Evolutionary conservation across 2,329 filamentous ascomycete genomes (phyloP).

Genomic region (Teratosphaeria destructans): DNA sequence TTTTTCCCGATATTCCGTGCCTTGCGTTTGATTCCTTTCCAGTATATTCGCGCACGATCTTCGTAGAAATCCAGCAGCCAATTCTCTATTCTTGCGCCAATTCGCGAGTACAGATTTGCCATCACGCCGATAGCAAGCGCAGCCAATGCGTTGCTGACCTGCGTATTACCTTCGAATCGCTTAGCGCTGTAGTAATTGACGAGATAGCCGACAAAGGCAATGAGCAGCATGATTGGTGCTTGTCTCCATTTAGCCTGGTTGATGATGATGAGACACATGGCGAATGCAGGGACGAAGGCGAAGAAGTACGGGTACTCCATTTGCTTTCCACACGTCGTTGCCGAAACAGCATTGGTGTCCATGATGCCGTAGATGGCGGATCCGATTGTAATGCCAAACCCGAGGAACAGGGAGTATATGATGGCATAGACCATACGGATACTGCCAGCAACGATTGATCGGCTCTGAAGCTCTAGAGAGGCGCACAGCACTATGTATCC

Average conservation of each 20-base stretch:
- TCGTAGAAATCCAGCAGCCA: conserved; percentile 46
- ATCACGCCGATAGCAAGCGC: conserved; percentile 66
- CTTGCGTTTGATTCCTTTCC: conserved; percentile 16
- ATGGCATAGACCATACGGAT: conserved; percentile 44
- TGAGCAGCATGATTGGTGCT: conserved; percentile 62
- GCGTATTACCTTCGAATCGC: conserved; percentile 58
- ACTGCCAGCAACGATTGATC: conserved; percentile 40
- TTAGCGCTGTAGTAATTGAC: conserved; percentile 63
- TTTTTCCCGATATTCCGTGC: conserved; percentile 23
- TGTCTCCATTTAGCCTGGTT: conserved; percentile 76
- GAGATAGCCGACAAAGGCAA: conserved; percentile 62
- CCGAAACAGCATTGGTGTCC: conserved; percentile 36
- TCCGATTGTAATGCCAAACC: conserved; percentile 42
- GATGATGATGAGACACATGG: conserved; percentile 63
- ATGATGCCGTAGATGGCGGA: conserved; percentile 40
- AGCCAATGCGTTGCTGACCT: conserved; percentile 68
- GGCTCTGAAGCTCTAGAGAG: conserved; percentile 38
- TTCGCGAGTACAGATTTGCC: conserved; percentile 67
- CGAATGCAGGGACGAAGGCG: conserved; percentile 63
- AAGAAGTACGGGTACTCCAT: conserved; percentile 50
- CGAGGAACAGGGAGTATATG: conserved; percentile 43
- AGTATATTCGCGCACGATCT: conserved; percentile 33
- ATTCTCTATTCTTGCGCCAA: conserved; percentile 51
- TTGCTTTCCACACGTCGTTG: conserved; percentile 33
- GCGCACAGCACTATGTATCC: conserved; percentile 43